These are phyloP conservation scores for Talaromyces sp. DNA, from an alignment of 2,329 filamentous ascomycete genomes.

Conservation along the genomic window DNA sequence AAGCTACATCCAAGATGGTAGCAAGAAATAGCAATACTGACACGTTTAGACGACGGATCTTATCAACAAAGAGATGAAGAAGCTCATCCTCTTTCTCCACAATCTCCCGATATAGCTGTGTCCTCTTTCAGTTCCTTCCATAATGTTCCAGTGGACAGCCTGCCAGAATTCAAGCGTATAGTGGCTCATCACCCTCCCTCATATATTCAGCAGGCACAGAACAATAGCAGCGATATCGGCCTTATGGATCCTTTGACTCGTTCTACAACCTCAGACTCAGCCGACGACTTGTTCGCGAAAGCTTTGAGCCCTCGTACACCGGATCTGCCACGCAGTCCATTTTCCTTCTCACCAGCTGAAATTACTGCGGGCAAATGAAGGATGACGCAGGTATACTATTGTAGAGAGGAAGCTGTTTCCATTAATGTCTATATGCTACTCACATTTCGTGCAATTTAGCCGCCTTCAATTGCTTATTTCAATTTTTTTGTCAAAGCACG, in stretches of 20 bases:
- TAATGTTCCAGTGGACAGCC: conserved; percentile 18
- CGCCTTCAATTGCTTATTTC: too few species aligned
- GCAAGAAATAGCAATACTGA: neutral
- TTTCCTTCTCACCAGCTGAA: conserved; percentile 53
- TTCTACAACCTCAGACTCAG: conserved; percentile 47
- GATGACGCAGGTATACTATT: too few species aligned
- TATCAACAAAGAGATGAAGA: conserved; percentile 18
- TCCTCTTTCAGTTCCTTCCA: conserved; percentile 58
- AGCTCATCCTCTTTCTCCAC: conserved; percentile 54
- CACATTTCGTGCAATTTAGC: too few species aligned
- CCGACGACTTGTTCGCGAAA: conserved; percentile 81
- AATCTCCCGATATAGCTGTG: conserved; percentile 59
- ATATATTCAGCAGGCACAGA: conserved; percentile 34
- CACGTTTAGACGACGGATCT: neutral
- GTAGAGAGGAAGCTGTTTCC: too few species aligned
- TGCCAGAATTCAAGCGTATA: conserved; percentile 19
- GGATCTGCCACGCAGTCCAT: conserved; percentile 79
- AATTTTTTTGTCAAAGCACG: too few species aligned
- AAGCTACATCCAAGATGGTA: neutral
- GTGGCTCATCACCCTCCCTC: conserved; percentile 37
- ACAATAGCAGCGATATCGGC: conserved; percentile 28
- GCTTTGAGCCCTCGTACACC: conserved; percentile 82
- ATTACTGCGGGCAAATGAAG: conserved; percentile 22
- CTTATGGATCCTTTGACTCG: conserved; percentile 30
- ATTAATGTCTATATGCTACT: too few species aligned